A percentile compares a stretch with the other conserved stretches of the same genome.
phyloP scores from a whole-genome alignment of 225 moss, liverwort and hornwort species.

The Asterella californica region DNA sequence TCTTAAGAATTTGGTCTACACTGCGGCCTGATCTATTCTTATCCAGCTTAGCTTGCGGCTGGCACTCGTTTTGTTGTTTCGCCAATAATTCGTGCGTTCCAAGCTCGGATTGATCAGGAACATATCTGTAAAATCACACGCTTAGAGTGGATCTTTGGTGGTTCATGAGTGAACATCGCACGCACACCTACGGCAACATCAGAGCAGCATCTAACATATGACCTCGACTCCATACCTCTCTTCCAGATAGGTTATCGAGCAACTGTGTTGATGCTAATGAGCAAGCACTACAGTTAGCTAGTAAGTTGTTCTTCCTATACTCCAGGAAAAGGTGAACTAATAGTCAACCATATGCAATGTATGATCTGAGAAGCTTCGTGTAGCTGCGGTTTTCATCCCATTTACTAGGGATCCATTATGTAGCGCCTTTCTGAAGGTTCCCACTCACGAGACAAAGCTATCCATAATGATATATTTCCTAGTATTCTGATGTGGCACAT shows the following conservation, averaged over 20 bases:
- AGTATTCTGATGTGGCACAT: too few relatives aligned
- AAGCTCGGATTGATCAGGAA: background rate
- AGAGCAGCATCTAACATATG: background rate
- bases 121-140: background rate
- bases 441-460: background rate
- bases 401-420: too few relatives aligned
- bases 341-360: too few relatives aligned
- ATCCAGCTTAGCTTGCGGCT: slow-evolving; percentile 1
- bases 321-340: too few relatives aligned
- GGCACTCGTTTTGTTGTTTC: slow-evolving; percentile 7
- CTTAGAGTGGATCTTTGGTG: background rate
- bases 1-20: slow-evolving; percentile 34
- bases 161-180: background rate
- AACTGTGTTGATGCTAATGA: background rate
- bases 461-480: too few relatives aligned
- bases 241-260: background rate
- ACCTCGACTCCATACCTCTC: background rate
- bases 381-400: too few relatives aligned
- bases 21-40: slow-evolving; percentile 26
- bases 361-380: too few relatives aligned
- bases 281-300: background rate
- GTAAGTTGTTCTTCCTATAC: background rate
- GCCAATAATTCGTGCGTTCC: background rate
- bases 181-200: background rate
- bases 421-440: too few relatives aligned